These are phyloP conservation scores for Fusarium sp. DNA, from an alignment of 2,329 filamentous ascomycete species.

Conservation along the genomic window DNA sequence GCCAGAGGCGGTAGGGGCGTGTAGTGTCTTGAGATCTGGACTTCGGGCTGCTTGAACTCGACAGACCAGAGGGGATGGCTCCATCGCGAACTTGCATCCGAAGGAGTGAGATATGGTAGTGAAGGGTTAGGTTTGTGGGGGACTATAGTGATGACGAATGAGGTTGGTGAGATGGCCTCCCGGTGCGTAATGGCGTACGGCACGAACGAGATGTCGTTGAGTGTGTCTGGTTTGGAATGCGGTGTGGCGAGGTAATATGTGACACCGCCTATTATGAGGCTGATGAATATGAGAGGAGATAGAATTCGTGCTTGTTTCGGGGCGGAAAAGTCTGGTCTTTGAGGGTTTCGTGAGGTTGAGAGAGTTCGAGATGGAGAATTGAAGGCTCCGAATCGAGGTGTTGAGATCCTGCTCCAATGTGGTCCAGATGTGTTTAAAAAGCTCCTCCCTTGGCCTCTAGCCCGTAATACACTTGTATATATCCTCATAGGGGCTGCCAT, in stretches of 20 bases:
- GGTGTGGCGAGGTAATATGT: constrained; percentile 44
- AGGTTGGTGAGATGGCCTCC: constrained; percentile 73
- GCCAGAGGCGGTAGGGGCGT: constrained; percentile 78
- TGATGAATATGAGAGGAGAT: constrained; percentile 37
- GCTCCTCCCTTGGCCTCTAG: background rate
- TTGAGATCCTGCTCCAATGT: background rate
- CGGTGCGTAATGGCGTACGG: constrained; percentile 73
- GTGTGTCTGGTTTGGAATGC: constrained; percentile 43
- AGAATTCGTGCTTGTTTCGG: constrained; percentile 49
- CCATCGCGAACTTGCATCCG: constrained; percentile 39
- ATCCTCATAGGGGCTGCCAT: constrained; percentile 14
- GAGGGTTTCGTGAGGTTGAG: constrained; percentile 10
- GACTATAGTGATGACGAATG: constrained; percentile 75
- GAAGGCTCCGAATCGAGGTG: background rate
- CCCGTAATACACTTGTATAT: background rate
- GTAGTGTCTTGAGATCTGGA: constrained; percentile 93
- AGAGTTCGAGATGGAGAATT: background rate
- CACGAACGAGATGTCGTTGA: constrained; percentile 72
- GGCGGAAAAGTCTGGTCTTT: constrained; percentile 55
- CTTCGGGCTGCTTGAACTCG: constrained; percentile 92
- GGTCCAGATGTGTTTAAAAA: background rate
- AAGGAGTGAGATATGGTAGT: constrained; percentile 43
- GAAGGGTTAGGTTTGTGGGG: constrained; percentile 50
- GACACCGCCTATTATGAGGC: constrained; percentile 38
- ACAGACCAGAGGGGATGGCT: constrained; percentile 82